Base-by-base conservation (phyloP, 2,329 filamentous ascomycete genomes). In the Colletotrichum filicis region DNA sequence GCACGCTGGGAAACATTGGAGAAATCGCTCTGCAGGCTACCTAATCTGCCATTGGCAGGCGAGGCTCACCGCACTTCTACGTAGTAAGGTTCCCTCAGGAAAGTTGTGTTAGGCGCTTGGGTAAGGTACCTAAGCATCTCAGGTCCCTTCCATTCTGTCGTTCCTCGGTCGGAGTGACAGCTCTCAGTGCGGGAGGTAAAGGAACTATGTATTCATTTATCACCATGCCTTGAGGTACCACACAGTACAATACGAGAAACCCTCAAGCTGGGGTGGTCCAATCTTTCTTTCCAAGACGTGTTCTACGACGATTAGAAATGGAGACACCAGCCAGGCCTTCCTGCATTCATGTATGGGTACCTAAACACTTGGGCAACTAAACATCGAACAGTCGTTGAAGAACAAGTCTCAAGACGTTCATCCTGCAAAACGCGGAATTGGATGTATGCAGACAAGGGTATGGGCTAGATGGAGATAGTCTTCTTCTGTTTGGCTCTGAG, bases 21-120 rank as follows among this genome's bases (percentile, higher is more conserved):
- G 42, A 49, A 49, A 2, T 22, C 12, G 16, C 22, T 37, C 28
- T 37, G 30, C 61, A 22, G 49, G 66, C 53, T 26, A 5, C 26
- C 26, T 61, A 37, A 53, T 28, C 58, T 69, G 35, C 63, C 37
- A 56, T 70, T 73, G 59, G 66, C 46, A 52, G 66, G 22, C 28
- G 63, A 55, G 30, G 52, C 42, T 63, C 69, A 69, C 69, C 69
- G 66, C 69, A 72, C 69, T 64, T n/a, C n/a, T 16, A 24, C 14
- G 22, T 16, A 19, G 42, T 19, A 46, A 46, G 42, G 42, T 46
- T 16, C 37, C 14, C 14, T 42, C 14, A 46, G 19, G 32, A 35
- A 35, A 35, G 32, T 35, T 35, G 32, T 12, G 4, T 35, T 35
- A 35, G 32, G 32, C 1, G 11, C 32, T 19, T 49, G 26, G 26